These are phyloP conservation scores for Monosporascus sp. DNA, from an alignment of 2,329 filamentous ascomycete species.

Conservation along the genomic window DNA sequence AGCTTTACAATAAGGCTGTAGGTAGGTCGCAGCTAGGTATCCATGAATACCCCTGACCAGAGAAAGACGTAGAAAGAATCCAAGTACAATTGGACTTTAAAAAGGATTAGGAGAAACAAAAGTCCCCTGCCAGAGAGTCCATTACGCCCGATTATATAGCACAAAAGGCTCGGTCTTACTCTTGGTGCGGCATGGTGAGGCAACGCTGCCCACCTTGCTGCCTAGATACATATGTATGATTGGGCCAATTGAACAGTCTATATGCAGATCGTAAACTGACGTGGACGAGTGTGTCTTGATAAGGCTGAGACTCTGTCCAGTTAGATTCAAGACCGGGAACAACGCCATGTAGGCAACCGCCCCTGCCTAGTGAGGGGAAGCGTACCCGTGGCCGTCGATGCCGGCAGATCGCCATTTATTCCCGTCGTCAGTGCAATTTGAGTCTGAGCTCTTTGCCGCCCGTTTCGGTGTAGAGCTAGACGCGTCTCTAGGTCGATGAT, in stretches of 20 bases:
- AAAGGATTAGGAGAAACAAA: neutral
- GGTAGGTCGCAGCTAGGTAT: too few species aligned
- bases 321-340: neutral
- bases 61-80: neutral
- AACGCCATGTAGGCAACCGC: neutral
- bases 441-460: too few species aligned
- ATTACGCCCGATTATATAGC: constrained; percentile 1
- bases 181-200: neutral
- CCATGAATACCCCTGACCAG: too few species aligned
- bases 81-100: neutral
- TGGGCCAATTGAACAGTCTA: neutral
- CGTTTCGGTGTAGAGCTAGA: too few species aligned
- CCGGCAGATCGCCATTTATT: neutral
- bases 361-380: too few species aligned
- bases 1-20: too few species aligned
- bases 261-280: neutral
- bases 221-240: constrained; percentile 2
- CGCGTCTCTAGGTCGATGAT: too few species aligned
- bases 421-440: neutral
- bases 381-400: neutral
- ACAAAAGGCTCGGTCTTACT: neutral
- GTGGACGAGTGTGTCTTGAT: neutral
- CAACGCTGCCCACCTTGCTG: constrained; percentile 3
- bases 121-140: neutral
- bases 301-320: neutral